Conservation (phyloP, 2,329 filamentous ascomycete species). For the Aspergillus sp. region DNA sequence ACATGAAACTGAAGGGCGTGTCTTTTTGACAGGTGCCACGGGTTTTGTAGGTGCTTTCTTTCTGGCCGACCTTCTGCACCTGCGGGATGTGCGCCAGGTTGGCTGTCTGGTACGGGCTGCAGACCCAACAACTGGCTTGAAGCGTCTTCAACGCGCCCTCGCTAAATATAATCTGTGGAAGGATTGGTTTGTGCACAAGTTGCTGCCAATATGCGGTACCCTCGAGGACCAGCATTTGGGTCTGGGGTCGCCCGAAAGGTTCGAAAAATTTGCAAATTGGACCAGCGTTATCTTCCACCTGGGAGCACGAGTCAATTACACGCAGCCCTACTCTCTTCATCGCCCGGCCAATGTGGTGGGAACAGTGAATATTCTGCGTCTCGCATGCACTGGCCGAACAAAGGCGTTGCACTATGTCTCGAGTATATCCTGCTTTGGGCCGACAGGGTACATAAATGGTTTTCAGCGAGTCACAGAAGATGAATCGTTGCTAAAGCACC, state of each 20-base stretch:
- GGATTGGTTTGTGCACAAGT: conserved; percentile 4
- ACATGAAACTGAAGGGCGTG: conserved; percentile 21
- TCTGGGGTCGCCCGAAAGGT: conserved; percentile 5
- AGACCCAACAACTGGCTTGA: conserved; percentile 28
- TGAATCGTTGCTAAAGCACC: conserved; percentile 11
- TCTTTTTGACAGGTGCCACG: conserved; percentile 76
- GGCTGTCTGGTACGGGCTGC: conserved; percentile 67
- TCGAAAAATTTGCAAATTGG: conserved; percentile 44
- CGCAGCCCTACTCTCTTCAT: conserved; percentile 63
- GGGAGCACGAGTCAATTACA: conserved; percentile 67
- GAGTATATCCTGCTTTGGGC: conserved; percentile 18
- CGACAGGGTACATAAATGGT: conserved; percentile 17
- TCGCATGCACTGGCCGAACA: conserved; percentile 48
- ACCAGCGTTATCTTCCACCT: conserved; percentile 71
- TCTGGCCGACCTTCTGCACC: conserved; percentile 59
- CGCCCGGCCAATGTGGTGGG: conserved; percentile 64
- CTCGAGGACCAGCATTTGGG: conserved; percentile 59
- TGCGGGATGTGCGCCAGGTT: conserved; percentile 47
- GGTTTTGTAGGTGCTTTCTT: conserved; percentile 76
- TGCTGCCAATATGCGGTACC: conserved; percentile 46
- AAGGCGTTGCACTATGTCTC: conserved; percentile 21
- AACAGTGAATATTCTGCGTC: conserved; percentile 62
- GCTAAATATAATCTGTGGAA: conserved; percentile 8
- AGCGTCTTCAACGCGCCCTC: conserved; percentile 4
- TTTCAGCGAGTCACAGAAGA: conserved; percentile 13